Base-by-base conservation (phyloP, 805 yeast species). In the Geotrichum ghanense region DNA sequence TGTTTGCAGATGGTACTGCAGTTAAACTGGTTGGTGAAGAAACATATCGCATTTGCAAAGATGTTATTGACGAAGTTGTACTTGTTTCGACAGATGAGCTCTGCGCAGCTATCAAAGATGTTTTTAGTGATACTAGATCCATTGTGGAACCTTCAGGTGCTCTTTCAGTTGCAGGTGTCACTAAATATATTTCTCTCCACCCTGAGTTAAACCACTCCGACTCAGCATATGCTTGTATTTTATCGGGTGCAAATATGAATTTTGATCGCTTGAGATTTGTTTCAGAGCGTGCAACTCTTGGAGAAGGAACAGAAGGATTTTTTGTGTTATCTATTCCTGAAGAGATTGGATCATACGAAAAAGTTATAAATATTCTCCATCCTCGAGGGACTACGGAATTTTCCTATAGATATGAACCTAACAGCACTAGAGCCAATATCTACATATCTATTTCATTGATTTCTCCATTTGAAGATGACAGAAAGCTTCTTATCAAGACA, bases 71-170 rank as follows among this genome's bases (percentile, higher is more conserved):
- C 63, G 97, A 87, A 52, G 81, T 89, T 39, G 80, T 89, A 3
- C 70, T 75, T 22, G 96, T 88, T 3, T 74, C 76, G 58, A 89
- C 97, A 10, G 97, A 89, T 64, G 98, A 92, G 68, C 79, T 92
- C 48, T 85, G 83, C 71, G 98, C 98, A 19, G 97, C 97, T 40
- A 88, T 92, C 53, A 90, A 92, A 63, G 99, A 92, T 62, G 79
- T 92, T 41, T 92, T 92, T 60, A 95, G 88, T 63, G 99, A 92
- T 58, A 90, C 97, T 1, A 76, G 99, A 65, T 76, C 89, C 53
- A 77, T 92, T 48, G 84, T 87, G 27, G 99, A 92, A 67, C 99
- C 99, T 6, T 82, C 97, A 3, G 99, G 99, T 53, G 98, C 98
- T 0, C 74, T 94, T 64, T 72, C 94, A 2, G 96, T 90, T 42